These are phyloP conservation scores for Jaenimonas drosophilae DNA, from an alignment of 208 protist species.

Conservation along the genomic window DNA sequence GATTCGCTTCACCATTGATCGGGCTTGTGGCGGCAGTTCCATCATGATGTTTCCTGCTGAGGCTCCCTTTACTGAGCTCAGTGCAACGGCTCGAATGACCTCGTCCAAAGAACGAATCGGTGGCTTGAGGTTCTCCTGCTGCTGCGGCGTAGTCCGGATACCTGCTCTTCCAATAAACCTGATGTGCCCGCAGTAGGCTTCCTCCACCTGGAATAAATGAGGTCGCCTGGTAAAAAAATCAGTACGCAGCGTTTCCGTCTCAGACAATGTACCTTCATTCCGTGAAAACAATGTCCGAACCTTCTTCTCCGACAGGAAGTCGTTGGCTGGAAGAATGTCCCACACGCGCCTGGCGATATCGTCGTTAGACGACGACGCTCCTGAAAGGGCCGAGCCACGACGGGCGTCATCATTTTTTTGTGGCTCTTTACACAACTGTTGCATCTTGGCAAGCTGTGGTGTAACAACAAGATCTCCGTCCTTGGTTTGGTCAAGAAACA, in stretches of 20 bases:
- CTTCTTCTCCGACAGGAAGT: not conserved
- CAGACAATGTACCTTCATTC: not conserved
- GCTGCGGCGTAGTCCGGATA: constrained; percentile 10
- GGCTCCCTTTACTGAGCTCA: constrained; percentile 34
- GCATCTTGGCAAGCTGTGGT: constrained; percentile 16
- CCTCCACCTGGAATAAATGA: constrained; percentile 15
- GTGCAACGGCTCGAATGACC: constrained; percentile 59
- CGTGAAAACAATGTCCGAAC: not conserved
- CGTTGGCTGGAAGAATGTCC: not conserved
- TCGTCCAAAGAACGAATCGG: constrained; percentile 20
- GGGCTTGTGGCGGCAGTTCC: constrained; percentile 25
- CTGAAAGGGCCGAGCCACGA: too few relatives aligned
- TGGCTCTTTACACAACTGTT: not conserved
- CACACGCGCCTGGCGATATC: not conserved
- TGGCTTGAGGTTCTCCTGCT: constrained; percentile 22
- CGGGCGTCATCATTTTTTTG: too few relatives aligned
- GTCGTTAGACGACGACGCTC: not conserved
- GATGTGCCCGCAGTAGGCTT: constrained; percentile 3
- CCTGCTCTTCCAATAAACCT: constrained; percentile 27
- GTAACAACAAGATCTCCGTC: constrained; percentile 39
- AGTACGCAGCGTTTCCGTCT: too few relatives aligned
- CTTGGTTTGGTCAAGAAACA: constrained; percentile 12
- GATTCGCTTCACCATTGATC: constrained; percentile 25
- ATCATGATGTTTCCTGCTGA: constrained; percentile 32
- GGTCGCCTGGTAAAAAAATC: constrained; percentile 20